Base-by-base conservation (phyloP, 441 rosid species). In the Brassica hybrid region DNA sequence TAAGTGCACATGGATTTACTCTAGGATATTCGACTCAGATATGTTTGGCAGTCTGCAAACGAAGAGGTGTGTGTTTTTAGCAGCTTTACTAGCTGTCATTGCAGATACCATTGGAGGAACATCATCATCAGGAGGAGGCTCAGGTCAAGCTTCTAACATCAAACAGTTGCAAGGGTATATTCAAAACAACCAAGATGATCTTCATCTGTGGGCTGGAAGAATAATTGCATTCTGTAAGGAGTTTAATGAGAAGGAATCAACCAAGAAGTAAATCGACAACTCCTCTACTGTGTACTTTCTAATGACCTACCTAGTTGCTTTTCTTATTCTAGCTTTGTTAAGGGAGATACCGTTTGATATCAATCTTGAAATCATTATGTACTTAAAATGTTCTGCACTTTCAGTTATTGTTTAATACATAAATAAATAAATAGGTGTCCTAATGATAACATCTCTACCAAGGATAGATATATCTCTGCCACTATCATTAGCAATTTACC, bases 1-100 rank as follows among this genome's bases (percentile, higher is more conserved):
- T 2, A 65, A 65, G 54, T 65, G 54, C 54, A 65, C 69, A 12
- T 38, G 54, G 69, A 21, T 65, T 38, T 65, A 65, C 69, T 65
- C 69, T 65, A 65, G 69, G 69, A 65, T 65, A 1, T 57, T 50
- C 21, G 21, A 52, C 21, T 7, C 58, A 2, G 58, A 52, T 52
- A 52, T 52, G 58, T 52, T 52, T 52, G 58, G 10, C 4, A 52
- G 58, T 52, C 58, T 52, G 58, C 58, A 52, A 52, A 52, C 58
- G 3, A 52, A 52, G 21, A 52, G 21, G 58, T 52, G 58, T 52
- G 7, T 0, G 58, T 52, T 52, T 52, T 52, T 52, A 16, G 21
- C 58, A 52, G 58, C 58, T 52, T 52, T 52, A 7, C 58, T 52
- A 52, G 58, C 58, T 52, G 21, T 52, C 58, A 7, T 52, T 52